Percentiles rank a stretch among this genome's conserved stretches.
These are phyloP conservation scores for Irpex sp. DNA, from an alignment of 1,284 basidiomycete species.

Conservation along the genomic window DNA sequence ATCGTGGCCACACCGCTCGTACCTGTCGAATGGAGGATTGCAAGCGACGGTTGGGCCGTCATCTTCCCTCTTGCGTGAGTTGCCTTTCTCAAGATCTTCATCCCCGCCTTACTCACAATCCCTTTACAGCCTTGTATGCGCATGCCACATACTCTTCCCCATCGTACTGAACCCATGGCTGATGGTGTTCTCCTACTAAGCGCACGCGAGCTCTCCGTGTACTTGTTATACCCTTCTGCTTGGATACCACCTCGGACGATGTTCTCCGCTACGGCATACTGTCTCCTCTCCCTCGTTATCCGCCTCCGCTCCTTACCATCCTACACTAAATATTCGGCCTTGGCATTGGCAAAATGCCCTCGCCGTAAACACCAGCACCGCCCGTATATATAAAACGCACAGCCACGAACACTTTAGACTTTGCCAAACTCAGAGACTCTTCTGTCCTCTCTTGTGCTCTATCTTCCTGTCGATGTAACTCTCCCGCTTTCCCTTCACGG, in stretches of 20 bases:
- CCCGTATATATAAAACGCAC: background rate
- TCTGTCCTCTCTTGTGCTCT: background rate
- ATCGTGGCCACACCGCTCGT: conserved; percentile 38
- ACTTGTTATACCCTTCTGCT: conserved; percentile 2
- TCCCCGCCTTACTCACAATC: background rate
- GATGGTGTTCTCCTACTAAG: conserved; percentile 47
- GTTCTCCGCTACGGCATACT: background rate
- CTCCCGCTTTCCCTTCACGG: background rate
- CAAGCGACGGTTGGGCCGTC: conserved; percentile 37
- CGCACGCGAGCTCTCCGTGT: conserved; percentile 3
- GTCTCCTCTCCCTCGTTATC: background rate
- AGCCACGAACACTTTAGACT: background rate
- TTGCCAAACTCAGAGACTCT: background rate
- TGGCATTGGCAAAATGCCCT: background rate
- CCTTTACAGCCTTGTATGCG: conserved; percentile 25
- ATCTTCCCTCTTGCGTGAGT: conserved; percentile 40
- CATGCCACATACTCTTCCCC: conserved; percentile 43
- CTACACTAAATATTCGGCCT: background rate
- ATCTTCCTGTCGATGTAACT: background rate
- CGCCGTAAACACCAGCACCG: background rate
- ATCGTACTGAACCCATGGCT: conserved; percentile 48
- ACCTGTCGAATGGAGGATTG: conserved; percentile 41
- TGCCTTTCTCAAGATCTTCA: background rate
- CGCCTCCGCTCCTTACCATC: background rate
- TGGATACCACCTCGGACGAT: conserved; percentile 10